These are phyloP conservation scores for Fusarium drepaniforme DNA, from an alignment of 2,329 filamentous ascomycete species.

Conservation along the genomic window DNA sequence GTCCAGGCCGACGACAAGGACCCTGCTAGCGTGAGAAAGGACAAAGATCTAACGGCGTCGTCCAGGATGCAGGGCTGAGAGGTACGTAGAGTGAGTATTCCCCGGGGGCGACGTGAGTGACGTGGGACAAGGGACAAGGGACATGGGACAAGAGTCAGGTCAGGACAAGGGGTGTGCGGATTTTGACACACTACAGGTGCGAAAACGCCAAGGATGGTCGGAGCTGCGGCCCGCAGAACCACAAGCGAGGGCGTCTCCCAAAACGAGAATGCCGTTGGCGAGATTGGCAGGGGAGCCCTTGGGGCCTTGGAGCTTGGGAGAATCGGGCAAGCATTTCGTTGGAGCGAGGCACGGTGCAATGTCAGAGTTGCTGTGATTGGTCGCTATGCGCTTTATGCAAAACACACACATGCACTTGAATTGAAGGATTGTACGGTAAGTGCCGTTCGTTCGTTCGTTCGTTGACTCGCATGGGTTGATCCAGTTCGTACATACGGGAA, in stretches of 20 bases:
- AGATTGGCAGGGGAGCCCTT: slow-evolving; percentile 38
- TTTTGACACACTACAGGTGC: slow-evolving; percentile 4
- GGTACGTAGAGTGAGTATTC: background rate
- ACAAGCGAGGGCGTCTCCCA: slow-evolving; percentile 14
- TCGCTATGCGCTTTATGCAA: background rate
- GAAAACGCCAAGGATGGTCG: slow-evolving; percentile 18
- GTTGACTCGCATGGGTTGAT: background rate
- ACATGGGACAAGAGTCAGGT: background rate
- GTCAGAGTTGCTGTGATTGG: slow-evolving; percentile 3
- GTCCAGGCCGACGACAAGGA: background rate
- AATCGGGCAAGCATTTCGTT: slow-evolving; percentile 9
- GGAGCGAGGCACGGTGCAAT: background rate
- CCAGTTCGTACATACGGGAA: background rate
- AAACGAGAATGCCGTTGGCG: slow-evolving; percentile 23
- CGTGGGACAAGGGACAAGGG: background rate
- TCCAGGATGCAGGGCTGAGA: background rate
- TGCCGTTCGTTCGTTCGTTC: background rate
- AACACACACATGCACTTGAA: background rate
- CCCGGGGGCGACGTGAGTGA: background rate
- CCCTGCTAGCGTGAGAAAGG: slow-evolving; percentile 5
- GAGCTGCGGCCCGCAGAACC: slow-evolving; percentile 32
- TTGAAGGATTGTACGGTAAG: background rate
- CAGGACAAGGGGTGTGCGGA: slow-evolving; percentile 11
- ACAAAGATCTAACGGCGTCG: slow-evolving; percentile 29
- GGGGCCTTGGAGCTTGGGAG: slow-evolving; percentile 15